Evolutionary conservation across 306 rosid genomes (phyloP), one percentile per base, ranked within the genome.

Genomic region (Citrullus colocynthis): DNA sequence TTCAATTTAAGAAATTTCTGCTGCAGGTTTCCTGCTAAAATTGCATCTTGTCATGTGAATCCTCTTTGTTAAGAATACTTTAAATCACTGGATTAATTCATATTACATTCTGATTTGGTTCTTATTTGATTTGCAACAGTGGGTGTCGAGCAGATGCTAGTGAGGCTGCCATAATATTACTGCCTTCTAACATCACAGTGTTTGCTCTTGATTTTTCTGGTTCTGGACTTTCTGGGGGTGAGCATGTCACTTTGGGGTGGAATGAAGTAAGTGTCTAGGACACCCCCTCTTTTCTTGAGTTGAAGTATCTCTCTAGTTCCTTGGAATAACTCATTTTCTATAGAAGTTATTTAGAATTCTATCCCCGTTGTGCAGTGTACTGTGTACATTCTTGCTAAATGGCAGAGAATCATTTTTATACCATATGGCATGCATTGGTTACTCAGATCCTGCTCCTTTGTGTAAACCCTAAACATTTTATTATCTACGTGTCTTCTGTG

Each of bases 131-230:
- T 60, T 77, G 42, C 82, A 77, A 64, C 92, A 95, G 99, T 86
- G 99, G 99, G 60, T 92, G 99, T 85, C 88, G 97, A 88, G 97
- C 90, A 18, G 99, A 95, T 85, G 99, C 91, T 15, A 88, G 97
- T 86, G 99, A 95, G 89, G 97, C 98, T 69, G 99, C 99, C 65
- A 85, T 92, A 60, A 82, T 91, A 82, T 87, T 95, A 86, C 91
- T 95, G 83, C 96, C 99, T 64, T 92, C 99, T 76, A 95, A 95
- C 82, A 91, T 95, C 82, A 90, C 99, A 32, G 99, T 95, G 87
- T 95, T 95, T 32, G 81, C 97, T 24, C 84, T 95, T 75, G 99
- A 95, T 88, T 95, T 95, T 87, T 90, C 97, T 3, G 99, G 99
- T 81, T 95, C 99, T 30, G 99, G 99, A 70, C 81, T 91, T 79